phyloP scores from a whole-genome alignment of 768 basidiomycete species.

The Clitopilus hobsonii region DNA sequence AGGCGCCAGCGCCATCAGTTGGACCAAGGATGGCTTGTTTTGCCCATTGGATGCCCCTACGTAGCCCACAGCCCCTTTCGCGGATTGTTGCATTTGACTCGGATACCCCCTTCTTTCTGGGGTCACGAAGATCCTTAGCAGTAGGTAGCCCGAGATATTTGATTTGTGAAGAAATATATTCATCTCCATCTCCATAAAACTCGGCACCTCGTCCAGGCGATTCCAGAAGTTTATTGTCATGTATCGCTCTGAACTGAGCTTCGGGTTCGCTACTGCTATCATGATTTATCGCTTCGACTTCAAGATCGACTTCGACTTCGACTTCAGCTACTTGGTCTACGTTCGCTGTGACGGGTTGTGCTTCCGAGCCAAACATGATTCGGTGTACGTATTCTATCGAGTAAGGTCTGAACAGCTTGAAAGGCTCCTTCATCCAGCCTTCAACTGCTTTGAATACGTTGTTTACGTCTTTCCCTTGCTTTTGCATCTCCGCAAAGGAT shows the following conservation, averaged over 20 bases:
- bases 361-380: neutral
- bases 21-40: neutral
- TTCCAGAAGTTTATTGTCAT: neutral
- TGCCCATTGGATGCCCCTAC: neutral
- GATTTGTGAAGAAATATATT: neutral
- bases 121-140: neutral
- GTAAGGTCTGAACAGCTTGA: slow-evolving; percentile 17
- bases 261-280: neutral
- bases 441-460: slow-evolving; percentile 19
- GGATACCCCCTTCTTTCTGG: too few relatives aligned
- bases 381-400: slow-evolving; percentile 15
- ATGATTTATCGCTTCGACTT: neutral
- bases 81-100: too few relatives aligned
- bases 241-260: neutral
- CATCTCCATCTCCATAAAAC: neutral
- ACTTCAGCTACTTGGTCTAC: too few relatives aligned
- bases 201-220: neutral
- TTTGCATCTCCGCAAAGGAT: slow-evolving; percentile 17
- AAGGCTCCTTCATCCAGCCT: slow-evolving; percentile 17
- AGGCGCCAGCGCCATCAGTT: neutral
- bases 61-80: too few relatives aligned
- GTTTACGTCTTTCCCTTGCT: slow-evolving; percentile 14
- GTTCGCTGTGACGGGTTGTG: too few relatives aligned
- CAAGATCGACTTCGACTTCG: too few relatives aligned
- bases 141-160: neutral